Evolutionary conservation across 208 protist genomes (phyloP).

Genomic region (Trypanosoma conorhini): DNA sequence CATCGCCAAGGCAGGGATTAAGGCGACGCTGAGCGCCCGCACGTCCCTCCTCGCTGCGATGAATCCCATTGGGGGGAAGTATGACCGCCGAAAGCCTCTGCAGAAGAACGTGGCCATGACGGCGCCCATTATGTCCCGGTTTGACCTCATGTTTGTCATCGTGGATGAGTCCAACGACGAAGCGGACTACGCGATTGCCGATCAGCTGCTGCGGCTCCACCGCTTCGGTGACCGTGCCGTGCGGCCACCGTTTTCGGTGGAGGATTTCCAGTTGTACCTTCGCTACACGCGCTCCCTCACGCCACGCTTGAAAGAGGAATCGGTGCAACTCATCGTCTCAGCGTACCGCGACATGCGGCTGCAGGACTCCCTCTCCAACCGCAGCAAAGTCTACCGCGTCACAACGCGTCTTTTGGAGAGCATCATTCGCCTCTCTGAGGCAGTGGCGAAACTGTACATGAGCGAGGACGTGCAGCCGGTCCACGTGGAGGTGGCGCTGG

Average conservation of each 20-base stretch:
- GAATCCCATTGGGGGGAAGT: slow-evolving; percentile 99
- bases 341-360: slow-evolving; percentile 94
- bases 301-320: slow-evolving; percentile 87
- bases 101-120: too few relatives aligned
- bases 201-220: slow-evolving; percentile 96
- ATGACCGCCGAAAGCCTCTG: slow-evolving; percentile 97
- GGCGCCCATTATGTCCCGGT: slow-evolving; percentile 98
- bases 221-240: slow-evolving; percentile 80
- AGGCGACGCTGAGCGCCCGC: slow-evolving; percentile 98
- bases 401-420: slow-evolving; percentile 99
- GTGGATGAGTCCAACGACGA: slow-evolving; percentile 97
- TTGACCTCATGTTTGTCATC: slow-evolving; percentile 99
- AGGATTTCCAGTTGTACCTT: slow-evolving; percentile 95
- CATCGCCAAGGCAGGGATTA: slow-evolving; percentile 99
- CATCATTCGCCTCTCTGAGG: slow-evolving; percentile 99
- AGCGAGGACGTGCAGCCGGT: slow-evolving; percentile 84
- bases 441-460: slow-evolving; percentile 95
- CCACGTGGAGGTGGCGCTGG: slow-evolving; percentile 85
- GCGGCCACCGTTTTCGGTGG: slow-evolving; percentile 65
- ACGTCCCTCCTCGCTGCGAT: slow-evolving; percentile 99
- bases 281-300: slow-evolving; percentile 91
- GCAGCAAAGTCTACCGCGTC: slow-evolving; percentile 96
- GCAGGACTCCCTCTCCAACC: slow-evolving; percentile 86
- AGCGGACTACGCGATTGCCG: slow-evolving; percentile 97
- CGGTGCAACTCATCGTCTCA: slow-evolving; percentile 82